These are phyloP conservation scores for Magnaporthiopsis incrustans DNA, from an alignment of 2,329 filamentous ascomycete genomes.

Conservation along the genomic window DNA sequence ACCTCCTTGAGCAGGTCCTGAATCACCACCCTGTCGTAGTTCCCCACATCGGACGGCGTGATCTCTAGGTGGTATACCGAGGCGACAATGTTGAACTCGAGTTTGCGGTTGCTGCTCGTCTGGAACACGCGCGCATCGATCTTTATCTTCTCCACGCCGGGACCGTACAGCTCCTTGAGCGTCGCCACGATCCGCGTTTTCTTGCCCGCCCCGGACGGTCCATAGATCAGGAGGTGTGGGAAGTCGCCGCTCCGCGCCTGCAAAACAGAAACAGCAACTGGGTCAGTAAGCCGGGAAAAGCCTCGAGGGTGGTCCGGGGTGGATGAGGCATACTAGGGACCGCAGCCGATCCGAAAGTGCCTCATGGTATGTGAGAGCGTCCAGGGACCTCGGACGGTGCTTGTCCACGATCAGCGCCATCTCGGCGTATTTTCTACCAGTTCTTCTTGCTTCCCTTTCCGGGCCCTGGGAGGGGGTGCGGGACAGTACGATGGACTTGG, in stretches of 20 bases:
- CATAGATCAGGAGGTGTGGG: conserved; percentile 93
- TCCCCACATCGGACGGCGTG: conserved; percentile 92
- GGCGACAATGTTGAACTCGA: conserved; percentile 98
- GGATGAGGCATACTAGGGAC: conserved; percentile 58
- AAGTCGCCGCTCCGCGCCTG: conserved; percentile 97
- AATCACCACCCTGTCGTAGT: conserved; percentile 90
- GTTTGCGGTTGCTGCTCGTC: conserved; percentile 89
- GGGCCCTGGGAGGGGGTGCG: no score
- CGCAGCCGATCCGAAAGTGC: conserved; percentile 82
- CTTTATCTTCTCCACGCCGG: conserved; percentile 99
- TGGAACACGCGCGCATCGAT: conserved; percentile 97
- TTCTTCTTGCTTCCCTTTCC: background rate
- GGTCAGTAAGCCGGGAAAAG: background rate
- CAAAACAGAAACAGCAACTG: background rate
- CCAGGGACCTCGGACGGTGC: conserved; percentile 65
- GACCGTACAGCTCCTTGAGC: conserved; percentile 87
- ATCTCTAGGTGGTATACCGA: conserved; percentile 98
- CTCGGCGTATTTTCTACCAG: conserved; percentile 10
- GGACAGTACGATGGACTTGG: background rate
- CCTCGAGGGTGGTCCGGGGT: conserved; percentile 4
- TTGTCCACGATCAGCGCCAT: conserved; percentile 69
- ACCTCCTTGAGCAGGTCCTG: conserved; percentile 97
- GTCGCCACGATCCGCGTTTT: conserved; percentile 96
- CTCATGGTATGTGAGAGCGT: conserved; percentile 75
- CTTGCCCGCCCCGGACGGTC: conserved; percentile 92